Conservation (phyloP, 148 eudicot species). For the Vaccinium vitisidaea region DNA sequence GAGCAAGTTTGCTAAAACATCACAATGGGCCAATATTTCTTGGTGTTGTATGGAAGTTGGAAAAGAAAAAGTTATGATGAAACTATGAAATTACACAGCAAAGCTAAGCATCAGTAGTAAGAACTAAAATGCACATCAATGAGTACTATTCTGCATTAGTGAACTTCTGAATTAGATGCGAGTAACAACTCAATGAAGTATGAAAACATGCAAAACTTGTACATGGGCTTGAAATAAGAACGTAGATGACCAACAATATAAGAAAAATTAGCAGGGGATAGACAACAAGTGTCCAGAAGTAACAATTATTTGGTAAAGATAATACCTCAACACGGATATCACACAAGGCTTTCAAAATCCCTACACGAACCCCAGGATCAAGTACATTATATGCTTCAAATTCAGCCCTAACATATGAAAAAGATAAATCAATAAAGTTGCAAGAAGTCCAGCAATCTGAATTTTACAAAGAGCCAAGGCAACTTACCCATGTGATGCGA, state of each 20-base stretch:
- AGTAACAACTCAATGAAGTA: background rate
- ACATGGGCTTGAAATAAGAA: slow-evolving; percentile 1
- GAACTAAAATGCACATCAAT: background rate
- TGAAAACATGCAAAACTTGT: background rate
- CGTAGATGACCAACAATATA: background rate
- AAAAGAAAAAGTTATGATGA: background rate
- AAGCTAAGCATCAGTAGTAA: background rate
- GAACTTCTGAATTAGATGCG: background rate
- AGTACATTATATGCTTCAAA: slow-evolving; percentile 73
- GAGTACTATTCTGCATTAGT: background rate
- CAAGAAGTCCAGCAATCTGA: slow-evolving; percentile 1
- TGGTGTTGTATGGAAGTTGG: background rate
- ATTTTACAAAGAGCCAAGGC: slow-evolving; percentile 14
- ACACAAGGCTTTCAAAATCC: slow-evolving; percentile 85
- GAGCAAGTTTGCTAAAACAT: background rate
- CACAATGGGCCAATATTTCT: background rate
- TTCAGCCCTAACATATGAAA: slow-evolving; percentile 57
- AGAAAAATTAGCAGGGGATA: slow-evolving; percentile 4
- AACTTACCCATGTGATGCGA: slow-evolving; percentile 87
- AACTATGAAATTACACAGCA: background rate
- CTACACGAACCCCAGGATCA: slow-evolving; percentile 82
- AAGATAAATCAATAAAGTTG: slow-evolving; percentile 15
- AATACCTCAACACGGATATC: slow-evolving; percentile 99
- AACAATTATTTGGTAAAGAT: slow-evolving; percentile 6
- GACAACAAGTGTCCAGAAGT: background rate